Percentiles rank a stretch among this genome's conserved stretches.
These are phyloP conservation scores for Emmonsiellopsis sp. DNA, from an alignment of 2,329 filamentous ascomycete species.

Conservation along the genomic window DNA sequence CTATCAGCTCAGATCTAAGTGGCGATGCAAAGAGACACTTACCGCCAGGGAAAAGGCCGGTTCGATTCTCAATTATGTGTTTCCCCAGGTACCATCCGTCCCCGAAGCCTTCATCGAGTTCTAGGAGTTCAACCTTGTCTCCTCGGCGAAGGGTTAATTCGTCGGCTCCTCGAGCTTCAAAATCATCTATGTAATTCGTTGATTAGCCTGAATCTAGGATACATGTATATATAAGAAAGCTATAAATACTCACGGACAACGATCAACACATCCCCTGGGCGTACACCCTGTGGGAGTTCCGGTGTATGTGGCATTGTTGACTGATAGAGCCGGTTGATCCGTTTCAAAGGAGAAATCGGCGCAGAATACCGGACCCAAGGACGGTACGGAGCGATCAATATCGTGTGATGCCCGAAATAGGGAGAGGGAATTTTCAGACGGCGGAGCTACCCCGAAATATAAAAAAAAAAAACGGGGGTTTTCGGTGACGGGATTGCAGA, in stretches of 20 bases:
- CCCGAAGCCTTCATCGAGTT: slow-evolving; percentile 58
- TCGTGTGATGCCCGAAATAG: neutral
- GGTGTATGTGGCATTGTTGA: slow-evolving; percentile 23
- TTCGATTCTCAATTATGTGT: slow-evolving; percentile 32
- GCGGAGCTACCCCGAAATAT: neutral
- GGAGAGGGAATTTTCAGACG: neutral
- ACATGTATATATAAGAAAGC: slow-evolving; percentile 7
- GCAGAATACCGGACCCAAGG: slow-evolving; percentile 3
- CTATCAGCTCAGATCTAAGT: slow-evolving; percentile 16
- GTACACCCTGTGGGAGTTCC: slow-evolving; percentile 27
- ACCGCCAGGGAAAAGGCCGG: slow-evolving; percentile 42
- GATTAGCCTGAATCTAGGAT: slow-evolving; percentile 7
- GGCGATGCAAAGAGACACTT: slow-evolving; percentile 10
- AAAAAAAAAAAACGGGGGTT: neutral
- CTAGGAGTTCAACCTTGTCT: slow-evolving; percentile 54
- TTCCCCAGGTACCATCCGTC: slow-evolving; percentile 58
- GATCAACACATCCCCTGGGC: slow-evolving; percentile 34
- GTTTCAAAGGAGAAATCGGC: neutral
- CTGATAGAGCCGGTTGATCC: neutral
- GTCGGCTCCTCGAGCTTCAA: slow-evolving; percentile 81
- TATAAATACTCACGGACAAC: slow-evolving; percentile 35
- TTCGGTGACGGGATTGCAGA: neutral
- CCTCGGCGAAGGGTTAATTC: slow-evolving; percentile 81
- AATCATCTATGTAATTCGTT: slow-evolving; percentile 62
- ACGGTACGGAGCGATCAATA: neutral